Evolutionary conservation across 1,284 basidiomycete genomes (phyloP), one percentile per base, ranked within the genome.

Genomic region (Ceratorhiza oryzae-sativae): DNA sequence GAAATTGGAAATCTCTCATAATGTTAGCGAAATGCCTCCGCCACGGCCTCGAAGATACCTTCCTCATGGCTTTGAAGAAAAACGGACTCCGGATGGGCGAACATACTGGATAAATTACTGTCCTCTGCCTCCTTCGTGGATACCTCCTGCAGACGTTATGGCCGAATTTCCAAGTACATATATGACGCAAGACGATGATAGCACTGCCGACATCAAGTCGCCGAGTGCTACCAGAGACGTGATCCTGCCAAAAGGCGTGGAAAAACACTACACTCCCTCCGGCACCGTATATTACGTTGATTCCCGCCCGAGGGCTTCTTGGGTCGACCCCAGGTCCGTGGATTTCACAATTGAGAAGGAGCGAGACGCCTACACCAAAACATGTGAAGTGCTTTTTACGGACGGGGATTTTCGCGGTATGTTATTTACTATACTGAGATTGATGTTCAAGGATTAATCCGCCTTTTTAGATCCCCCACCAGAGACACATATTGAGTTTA

Each of bases 31-130:
- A 58, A 65, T 65, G 62, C 32, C 62, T 53, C 41, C 49, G 1
- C 49, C 51, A 56, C 63, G 30, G 12, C 23, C 23, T 51, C 49
- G 49, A 51, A 49, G 63, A n/a, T 45, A 68, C 25, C 51, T 68
- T 27, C 68, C 59, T 20, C 68, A 61, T 41, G 68, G 56, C 13
- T 61, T 60, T 39, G 45, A 60, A 36, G 68, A 71, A 41, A 71
- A 59, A 60, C 20, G 51, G 12, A 71, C 71, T 46, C 73, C 73
- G 18, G 73, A 74, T 34, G 73, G 73, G 0, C 46, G 53, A 9
- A 39, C 25, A 1, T 74, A 61, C 36, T 74, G 73, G 73, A 63
- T 74, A 20, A 62, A 72, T 49, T 74, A 72, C 59, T 55, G 56
- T 1, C 71, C 73, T 2, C 51, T 42, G 2, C 63, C 63, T 18